Evolutionary conservation across 495 filamentous ascomycete species (phyloP).

Genomic region (Venustampulla echinocandica): DNA sequence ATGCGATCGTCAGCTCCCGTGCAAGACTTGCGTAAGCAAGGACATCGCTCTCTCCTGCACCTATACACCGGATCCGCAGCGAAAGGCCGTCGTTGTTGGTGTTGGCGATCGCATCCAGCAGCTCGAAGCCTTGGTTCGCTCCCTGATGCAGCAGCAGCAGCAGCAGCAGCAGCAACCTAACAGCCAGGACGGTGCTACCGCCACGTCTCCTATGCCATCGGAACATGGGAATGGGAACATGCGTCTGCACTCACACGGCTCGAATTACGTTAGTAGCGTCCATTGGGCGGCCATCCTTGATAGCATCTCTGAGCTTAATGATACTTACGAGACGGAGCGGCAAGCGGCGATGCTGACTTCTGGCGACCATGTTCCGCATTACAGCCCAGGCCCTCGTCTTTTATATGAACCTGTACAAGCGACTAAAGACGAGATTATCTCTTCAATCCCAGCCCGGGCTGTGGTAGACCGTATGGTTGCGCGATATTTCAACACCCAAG

Average conservation of each 20-base stretch:
- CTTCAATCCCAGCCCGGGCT: not conserved
- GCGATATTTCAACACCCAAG: not conserved
- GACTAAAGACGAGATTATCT: not conserved
- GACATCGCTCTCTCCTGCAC: not conserved
- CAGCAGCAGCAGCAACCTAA: not conserved
- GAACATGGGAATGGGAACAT: not conserved
- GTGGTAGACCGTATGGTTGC: not conserved
- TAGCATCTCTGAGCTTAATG: not conserved
- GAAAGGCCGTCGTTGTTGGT: not conserved
- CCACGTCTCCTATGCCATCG: not conserved
- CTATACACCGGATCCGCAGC: not conserved
- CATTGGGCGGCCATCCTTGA: not conserved
- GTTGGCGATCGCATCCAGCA: slow-evolving; percentile 6
- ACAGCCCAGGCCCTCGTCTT: not conserved
- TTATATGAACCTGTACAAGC: not conserved
- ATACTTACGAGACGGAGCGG: not conserved
- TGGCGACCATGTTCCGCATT: not conserved
- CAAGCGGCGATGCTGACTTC: not conserved
- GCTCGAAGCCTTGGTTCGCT: slow-evolving; percentile 1
- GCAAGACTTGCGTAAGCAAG: not conserved
- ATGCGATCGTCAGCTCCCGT: slow-evolving; percentile 8
- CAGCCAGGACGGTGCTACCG: not conserved
- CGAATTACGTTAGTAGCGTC: not conserved
- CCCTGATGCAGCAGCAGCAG: slow-evolving; percentile 2
- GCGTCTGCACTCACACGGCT: not conserved